Conservation (phyloP, 371 early-diverging fungal genomes). For the Mortierella sp. region DNA sequence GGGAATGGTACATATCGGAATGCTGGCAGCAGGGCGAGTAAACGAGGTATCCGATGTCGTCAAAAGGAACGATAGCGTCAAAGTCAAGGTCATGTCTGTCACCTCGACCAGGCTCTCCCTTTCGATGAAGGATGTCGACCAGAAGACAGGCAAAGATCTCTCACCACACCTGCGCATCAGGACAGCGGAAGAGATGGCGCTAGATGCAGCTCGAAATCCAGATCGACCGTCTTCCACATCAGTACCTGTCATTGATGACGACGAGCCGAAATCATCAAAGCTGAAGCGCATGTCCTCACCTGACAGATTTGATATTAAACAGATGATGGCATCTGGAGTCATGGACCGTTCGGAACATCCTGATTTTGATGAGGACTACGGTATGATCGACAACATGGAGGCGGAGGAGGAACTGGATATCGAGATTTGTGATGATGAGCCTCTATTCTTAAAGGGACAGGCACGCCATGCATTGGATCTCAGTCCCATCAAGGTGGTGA, state of each 20-base stretch:
- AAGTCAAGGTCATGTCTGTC: constrained; percentile 94
- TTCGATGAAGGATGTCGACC: constrained; percentile 96
- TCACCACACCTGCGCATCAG: constrained; percentile 72
- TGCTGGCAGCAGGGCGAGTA: constrained; percentile 76
- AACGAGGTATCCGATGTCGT: constrained; percentile 87
- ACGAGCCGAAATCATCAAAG: constrained; percentile 65
- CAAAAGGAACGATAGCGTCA: constrained; percentile 79
- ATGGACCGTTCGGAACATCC: constrained; percentile 89
- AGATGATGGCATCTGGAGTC: constrained; percentile 95
- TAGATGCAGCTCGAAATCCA: constrained; percentile 72
- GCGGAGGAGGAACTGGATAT: constrained; percentile 96
- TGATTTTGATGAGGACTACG: constrained; percentile 83
- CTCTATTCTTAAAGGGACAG: constrained; percentile 94
- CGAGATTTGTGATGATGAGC: constrained; percentile 96
- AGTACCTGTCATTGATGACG: constrained; percentile 69
- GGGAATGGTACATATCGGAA: constrained; percentile 91
- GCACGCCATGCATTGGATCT: constrained; percentile 86
- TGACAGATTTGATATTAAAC: constrained; percentile 97
- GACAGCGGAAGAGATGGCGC: constrained; percentile 71
- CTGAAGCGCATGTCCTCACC: constrained; percentile 95
- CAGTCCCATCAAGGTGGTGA: constrained; percentile 96
- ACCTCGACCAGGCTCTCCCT: constrained; percentile 83
- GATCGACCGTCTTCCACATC: constrained; percentile 66
- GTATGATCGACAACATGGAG: constrained; percentile 80
- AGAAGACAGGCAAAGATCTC: constrained; percentile 89